Base-by-base conservation (phyloP, 1,139 yeast genomes). In the Zygotorulaspora mrakii region DNA sequence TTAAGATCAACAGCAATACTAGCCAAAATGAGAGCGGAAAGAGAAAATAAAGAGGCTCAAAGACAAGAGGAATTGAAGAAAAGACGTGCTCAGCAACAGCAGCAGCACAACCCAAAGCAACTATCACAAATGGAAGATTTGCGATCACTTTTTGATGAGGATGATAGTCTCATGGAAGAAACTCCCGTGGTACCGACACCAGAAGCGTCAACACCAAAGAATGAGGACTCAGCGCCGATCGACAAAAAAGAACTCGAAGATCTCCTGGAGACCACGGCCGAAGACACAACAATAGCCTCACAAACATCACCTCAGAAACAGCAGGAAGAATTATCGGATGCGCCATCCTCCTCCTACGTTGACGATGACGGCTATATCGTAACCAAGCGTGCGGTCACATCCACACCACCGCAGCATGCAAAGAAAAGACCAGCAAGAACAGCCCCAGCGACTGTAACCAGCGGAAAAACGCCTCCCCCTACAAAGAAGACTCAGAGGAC, bases 361-460 rank as follows among this genome's bases (percentile, higher is more conserved):
- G 65, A 61, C 35, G 59, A 57, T 10, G 65, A 61, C 23, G 65
- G 65, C 5, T 61, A 59, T 37, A 54, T 52, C 21, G 64, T 61
- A 9, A 59, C 64, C 3, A 50, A 49, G 16, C 35, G 46, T 21
- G 34, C 48, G 6, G 40, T 34, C 16, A 33, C 45, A n/a, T 39
- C 47, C 12, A 43, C 47, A 8, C 47, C 47, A 8, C 40, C 47
- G 23, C 35, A 24, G 14, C 16, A 29, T 4, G 28, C 46, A 7
- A 31, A 17, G 12, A 39, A 42, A 20, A 39, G 49, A 4, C 31
- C 43, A 4, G 29, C 21, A 8, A 39, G 31, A 24, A 12, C 53
- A 9, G 25, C 46, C 9, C 27, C 48, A n/a, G 32, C 44, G 5
- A 26, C 46, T 16, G 39, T 32, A 26, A 33, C 46, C 17, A 31